Conservation (phyloP, 2,329 filamentous ascomycete species). For the Orbilia oligospora region DNA sequence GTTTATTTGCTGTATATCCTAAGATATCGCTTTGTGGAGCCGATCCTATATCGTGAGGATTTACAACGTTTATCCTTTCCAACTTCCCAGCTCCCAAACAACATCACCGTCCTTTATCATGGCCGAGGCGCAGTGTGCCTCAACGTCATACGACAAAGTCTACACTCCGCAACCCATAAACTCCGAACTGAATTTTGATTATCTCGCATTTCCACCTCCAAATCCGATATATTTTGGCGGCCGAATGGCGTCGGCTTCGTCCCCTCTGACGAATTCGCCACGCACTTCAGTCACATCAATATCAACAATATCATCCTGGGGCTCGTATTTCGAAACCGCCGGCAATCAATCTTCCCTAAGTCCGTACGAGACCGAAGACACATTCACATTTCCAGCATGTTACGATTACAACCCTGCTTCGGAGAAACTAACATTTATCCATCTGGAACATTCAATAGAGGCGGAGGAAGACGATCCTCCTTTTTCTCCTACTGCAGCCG, state of each 20-base stretch:
- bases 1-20: no score
- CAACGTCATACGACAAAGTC: conserved; percentile 59
- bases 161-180: conserved; percentile 47
- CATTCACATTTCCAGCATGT: conserved; percentile 53
- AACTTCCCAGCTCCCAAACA: no score
- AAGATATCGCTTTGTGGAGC: no score
- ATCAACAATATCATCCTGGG: conserved; percentile 55
- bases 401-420: conserved; percentile 53
- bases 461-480: conserved; percentile 41
- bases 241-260: conserved; percentile 53
- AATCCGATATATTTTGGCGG: conserved; percentile 47
- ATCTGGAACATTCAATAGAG: conserved; percentile 55
- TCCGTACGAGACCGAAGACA: conserved; percentile 53
- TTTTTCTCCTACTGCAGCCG: conserved; percentile 32
- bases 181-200: conserved; percentile 57
- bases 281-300: conserved; percentile 59
- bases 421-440: conserved; percentile 56
- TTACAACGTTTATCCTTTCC: no score
- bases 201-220: conserved; percentile 40
- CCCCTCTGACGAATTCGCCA: conserved; percentile 50
- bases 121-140: conserved; percentile 58
- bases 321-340: conserved; percentile 57
- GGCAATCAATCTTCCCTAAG: conserved; percentile 60
- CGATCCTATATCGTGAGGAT: no score
- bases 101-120: conserved; percentile 29